A percentile compares a stretch with the other conserved stretches of the same genome.
phyloP scores from a whole-genome alignment of 192 early-diverging fungal genomes.

The Gonapodya sp. region DNA sequence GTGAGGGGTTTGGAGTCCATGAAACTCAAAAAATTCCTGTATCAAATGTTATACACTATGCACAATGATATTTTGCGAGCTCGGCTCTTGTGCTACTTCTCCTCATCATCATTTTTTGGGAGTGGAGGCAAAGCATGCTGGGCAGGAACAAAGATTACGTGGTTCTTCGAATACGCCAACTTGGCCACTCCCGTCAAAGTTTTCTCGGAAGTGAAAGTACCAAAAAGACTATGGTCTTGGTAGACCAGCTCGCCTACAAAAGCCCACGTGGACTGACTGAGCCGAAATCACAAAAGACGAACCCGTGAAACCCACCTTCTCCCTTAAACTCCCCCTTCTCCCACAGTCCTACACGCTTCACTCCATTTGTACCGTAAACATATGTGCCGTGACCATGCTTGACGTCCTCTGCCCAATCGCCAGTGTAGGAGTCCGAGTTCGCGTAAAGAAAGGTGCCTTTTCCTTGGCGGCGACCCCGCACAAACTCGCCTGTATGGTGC shows the following conservation, averaged over 20 bases:
- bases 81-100: too few relatives aligned
- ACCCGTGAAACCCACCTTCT: background rate
- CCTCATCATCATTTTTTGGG: background rate
- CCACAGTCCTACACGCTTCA: background rate
- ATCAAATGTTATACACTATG: too few relatives aligned
- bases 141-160: background rate
- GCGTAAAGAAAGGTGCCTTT: slow-evolving; percentile 38
- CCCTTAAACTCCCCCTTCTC: background rate
- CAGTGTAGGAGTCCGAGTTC: slow-evolving; percentile 44
- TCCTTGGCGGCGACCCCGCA: slow-evolving; percentile 37
- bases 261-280: too few relatives aligned
- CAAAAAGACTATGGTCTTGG: background rate
- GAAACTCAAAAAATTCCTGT: too few relatives aligned
- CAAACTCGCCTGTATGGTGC: slow-evolving; percentile 25
- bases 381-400: slow-evolving; percentile 38
- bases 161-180: background rate
- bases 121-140: background rate
- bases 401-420: slow-evolving; percentile 38
- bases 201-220: background rate
- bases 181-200: background rate
- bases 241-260: background rate
- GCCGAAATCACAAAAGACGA: too few relatives aligned
- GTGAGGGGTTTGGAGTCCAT: too few relatives aligned
- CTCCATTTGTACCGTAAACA: background rate
- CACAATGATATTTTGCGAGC: too few relatives aligned